These are phyloP conservation scores for Globisporangium paddicum DNA, from an alignment of 352 stramenopile species.

Conservation along the genomic window DNA sequence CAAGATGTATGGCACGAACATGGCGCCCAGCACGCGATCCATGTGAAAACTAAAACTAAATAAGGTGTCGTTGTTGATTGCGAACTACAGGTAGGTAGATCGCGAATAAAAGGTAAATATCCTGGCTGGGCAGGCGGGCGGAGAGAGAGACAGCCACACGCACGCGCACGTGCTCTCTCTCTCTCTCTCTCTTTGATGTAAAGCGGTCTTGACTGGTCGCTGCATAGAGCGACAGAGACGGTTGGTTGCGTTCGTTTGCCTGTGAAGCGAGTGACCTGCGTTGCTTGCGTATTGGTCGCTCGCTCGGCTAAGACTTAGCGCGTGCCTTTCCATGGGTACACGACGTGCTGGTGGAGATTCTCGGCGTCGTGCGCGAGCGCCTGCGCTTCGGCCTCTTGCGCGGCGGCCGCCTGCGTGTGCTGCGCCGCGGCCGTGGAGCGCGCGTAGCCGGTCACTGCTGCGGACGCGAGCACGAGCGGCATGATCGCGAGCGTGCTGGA, in stretches of 20 bases:
- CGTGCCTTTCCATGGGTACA: conserved; percentile 62
- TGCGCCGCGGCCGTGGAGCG: conserved; percentile 34
- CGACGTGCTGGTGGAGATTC: conserved; percentile 56
- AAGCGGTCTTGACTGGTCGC: background rate
- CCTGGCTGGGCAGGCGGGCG: background rate
- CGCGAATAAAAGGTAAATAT: background rate
- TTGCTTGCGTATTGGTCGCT: no score
- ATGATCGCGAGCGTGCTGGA: conserved; percentile 38
- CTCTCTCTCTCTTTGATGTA: background rate
- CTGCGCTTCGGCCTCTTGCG: conserved; percentile 23
- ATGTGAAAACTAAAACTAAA: no score
- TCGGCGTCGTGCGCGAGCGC: conserved; percentile 33
- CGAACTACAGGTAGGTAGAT: background rate
- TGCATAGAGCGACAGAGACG: background rate
- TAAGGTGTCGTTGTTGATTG: background rate
- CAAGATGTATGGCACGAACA: no score
- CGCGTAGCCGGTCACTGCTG: conserved; percentile 57
- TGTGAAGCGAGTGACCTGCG: no score
- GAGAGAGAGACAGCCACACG: background rate
- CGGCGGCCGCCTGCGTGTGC: conserved; percentile 25
- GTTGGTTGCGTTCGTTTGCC: no score
- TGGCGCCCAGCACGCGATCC: no score
- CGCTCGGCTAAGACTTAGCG: conserved; percentile 32
- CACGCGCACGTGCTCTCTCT: background rate
- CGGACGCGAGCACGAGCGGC: conserved; percentile 61